Evolutionary conservation across 805 yeast genomes (phyloP), one percentile per base, ranked within the genome.

Genomic region (Blastobotrys terrestris): DNA sequence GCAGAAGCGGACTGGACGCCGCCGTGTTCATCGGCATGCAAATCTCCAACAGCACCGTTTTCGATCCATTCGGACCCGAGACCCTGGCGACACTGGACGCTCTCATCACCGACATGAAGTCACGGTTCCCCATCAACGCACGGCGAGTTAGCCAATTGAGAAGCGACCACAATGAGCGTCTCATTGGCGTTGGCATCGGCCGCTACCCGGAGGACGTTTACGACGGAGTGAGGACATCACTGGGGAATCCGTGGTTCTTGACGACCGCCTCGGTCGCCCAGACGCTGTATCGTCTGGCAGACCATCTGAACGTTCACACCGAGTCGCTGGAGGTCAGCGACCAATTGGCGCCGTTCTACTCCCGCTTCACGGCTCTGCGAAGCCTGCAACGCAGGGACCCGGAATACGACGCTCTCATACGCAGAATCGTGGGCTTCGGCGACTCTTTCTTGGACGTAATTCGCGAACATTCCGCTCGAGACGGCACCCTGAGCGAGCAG

Each of bases 181-280:
- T 47, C 40, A 61, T 68, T 2, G 86, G 85, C 2, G 83, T 84
- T 49, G 96, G 85, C 0, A 68, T 91, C 50, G 98, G 98, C 2
- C 76, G 98, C 63, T 91, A 91, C 63, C 96, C 97, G 0, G 98
- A 91, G 63, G 98, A 91, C 68, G 66, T 84, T 7, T 91, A 91
- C 67, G 84, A 91, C 66, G 96, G 96, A 0, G 70, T 73, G 55
- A 82, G 81, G 0, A 72, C 77, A 0, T 74, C 84, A 31, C 88
- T 84, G 60, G 97, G 97, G 2, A 90, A 91, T 63, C 97, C 98
- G 3, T 91, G 97, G 98, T 89, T 90, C 64, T 77, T 91, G 53
- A 64, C 70, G 39, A 71, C 74, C 1, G 61, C 71, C 2, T 55
- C 69, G 14, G 65, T 69, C 7, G 68, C 73, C 1, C 66, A 71